A percentile compares a stretch with the other conserved stretches of the same genome.
These are phyloP conservation scores for Hypoxylon sp. DNA, from an alignment of 2,329 filamentous ascomycete species.

Conservation along the genomic window DNA sequence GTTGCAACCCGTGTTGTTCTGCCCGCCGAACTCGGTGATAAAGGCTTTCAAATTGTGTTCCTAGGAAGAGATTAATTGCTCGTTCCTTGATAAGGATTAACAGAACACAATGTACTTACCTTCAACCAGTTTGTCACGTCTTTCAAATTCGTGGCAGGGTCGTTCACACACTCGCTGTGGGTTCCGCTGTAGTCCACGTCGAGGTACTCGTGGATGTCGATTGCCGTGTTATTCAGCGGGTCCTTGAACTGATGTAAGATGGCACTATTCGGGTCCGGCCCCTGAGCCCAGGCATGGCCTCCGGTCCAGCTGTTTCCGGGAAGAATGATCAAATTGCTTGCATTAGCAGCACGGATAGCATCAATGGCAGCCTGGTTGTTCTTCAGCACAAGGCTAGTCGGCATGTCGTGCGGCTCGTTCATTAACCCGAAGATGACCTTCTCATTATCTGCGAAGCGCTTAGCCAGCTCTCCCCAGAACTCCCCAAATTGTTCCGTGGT, in stretches of 20 bases:
- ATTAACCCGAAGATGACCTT: constrained; percentile 67
- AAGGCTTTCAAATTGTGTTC: constrained; percentile 63
- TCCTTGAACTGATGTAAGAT: constrained; percentile 62
- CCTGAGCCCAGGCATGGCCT: constrained; percentile 63
- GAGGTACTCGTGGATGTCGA: constrained; percentile 68
- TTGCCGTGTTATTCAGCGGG: constrained; percentile 63
- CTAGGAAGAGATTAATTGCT: constrained; percentile 15
- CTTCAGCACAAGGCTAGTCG: constrained; percentile 60
- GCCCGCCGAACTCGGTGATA: constrained; percentile 65
- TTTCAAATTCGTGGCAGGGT: constrained; percentile 58
- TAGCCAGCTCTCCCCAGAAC: constrained; percentile 66
- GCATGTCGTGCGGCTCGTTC: constrained; percentile 68
- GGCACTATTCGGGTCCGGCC: constrained; percentile 57
- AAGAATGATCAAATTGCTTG: constrained; percentile 64
- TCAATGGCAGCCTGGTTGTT: constrained; percentile 65
- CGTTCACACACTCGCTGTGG: constrained; percentile 60
- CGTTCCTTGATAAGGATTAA: too few relatives aligned
- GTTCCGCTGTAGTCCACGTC: constrained; percentile 64
- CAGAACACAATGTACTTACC: constrained; percentile 33
- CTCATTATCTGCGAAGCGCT: constrained; percentile 61
- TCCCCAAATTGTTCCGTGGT: constrained; percentile 63
- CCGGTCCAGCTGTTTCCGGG: constrained; percentile 67
- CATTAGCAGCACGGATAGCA: constrained; percentile 61
- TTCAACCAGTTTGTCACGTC: constrained; percentile 63
- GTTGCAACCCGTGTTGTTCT: constrained; percentile 60